Evolutionary conservation across 2,329 filamentous ascomycete genomes (phyloP).

Genomic region (Phialocephala subalpina): DNA sequence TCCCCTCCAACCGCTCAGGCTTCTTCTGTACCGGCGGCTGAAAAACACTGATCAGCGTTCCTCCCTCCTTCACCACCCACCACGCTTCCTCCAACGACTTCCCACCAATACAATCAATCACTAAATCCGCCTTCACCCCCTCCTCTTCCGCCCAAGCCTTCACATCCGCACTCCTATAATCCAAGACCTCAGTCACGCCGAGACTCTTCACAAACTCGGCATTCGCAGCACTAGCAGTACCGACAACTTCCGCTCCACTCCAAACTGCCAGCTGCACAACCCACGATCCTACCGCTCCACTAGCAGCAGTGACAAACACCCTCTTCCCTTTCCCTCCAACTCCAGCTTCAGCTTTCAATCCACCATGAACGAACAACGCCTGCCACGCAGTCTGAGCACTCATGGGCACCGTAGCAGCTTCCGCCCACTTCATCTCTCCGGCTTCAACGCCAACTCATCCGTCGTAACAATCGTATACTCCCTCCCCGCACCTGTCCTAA

Average conservation of each 20-base stretch:
- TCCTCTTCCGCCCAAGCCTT: constrained; percentile 44
- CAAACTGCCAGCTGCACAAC: constrained; percentile 50
- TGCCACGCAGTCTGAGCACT: constrained; percentile 53
- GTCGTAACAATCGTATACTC: constrained; percentile 48
- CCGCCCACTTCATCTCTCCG: constrained; percentile 44
- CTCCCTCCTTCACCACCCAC: constrained; percentile 46
- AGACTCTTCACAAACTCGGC: constrained; percentile 48
- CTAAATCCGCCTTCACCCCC: constrained; percentile 49
- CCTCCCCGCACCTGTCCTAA: constrained; percentile 47
- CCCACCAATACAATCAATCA: constrained; percentile 53
- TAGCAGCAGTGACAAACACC: constrained; percentile 53
- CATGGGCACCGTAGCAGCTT: constrained; percentile 50
- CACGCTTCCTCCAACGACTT: constrained; percentile 51
- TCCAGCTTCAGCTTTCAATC: constrained; percentile 34
- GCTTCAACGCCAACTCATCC: constrained; percentile 47
- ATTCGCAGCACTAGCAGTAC: constrained; percentile 49
- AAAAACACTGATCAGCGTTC: constrained; percentile 6
- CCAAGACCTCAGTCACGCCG: constrained; percentile 50
- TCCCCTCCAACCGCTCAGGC: background rate
- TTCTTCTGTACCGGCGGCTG: background rate
- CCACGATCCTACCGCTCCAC: constrained; percentile 54
- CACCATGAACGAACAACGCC: constrained; percentile 50
- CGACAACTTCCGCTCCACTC: constrained; percentile 50
- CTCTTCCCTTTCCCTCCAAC: constrained; percentile 44
- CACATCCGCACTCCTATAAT: constrained; percentile 43